Evolutionary conservation across 2,329 filamentous ascomycete genomes (phyloP), one percentile per base, ranked within the genome.

Genomic region (Apiospora sp.): DNA sequence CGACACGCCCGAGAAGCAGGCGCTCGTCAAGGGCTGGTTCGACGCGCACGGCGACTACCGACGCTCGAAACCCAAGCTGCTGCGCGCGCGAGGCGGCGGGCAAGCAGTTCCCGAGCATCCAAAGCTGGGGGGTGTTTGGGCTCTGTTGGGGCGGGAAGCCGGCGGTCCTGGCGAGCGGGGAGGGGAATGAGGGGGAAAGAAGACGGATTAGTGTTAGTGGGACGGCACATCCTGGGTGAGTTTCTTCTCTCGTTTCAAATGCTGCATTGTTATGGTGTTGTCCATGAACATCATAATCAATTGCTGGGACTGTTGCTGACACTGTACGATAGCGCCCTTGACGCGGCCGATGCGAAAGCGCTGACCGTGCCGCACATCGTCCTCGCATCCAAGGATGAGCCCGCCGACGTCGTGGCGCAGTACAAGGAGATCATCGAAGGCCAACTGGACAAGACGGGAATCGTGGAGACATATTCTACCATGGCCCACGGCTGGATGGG

Each of bases 401-500:
- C 82, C 4, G 81, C 76, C 0, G 84, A 86, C 0, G 80, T 81
- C 0, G 83, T 88, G 0, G 81, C 83, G 58, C 81, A 82, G 61
- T 88, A 86, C 75, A 80, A 83, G 72, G 78, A 83, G 67, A 81
- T 84, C 8, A 75, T 89, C 34, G 80, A 81, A 51, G 58, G 34
- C 1, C 82, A 79, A n/a, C 80, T 81, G 12, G 84, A 78, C 8
- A 82, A 82, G 71, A 79, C 77, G 0, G 82, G 85, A 22, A 77
- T 85, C 72, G 83, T 89, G 19, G 86, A 88, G 76, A 88, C 82
- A 1, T 90, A 87, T 75, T 70, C 73, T 0, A 84, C 80, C 69
- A 88, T 88, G 84, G 83, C 84, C 76, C 88, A 90, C 76, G 88
- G 88, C n/a, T 90, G 87, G 86, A 90, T 90, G 88, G 87, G 86